These are phyloP conservation scores for Pythium insidiosum DNA, from an alignment of 352 stramenopile genomes.

Conservation along the genomic window DNA sequence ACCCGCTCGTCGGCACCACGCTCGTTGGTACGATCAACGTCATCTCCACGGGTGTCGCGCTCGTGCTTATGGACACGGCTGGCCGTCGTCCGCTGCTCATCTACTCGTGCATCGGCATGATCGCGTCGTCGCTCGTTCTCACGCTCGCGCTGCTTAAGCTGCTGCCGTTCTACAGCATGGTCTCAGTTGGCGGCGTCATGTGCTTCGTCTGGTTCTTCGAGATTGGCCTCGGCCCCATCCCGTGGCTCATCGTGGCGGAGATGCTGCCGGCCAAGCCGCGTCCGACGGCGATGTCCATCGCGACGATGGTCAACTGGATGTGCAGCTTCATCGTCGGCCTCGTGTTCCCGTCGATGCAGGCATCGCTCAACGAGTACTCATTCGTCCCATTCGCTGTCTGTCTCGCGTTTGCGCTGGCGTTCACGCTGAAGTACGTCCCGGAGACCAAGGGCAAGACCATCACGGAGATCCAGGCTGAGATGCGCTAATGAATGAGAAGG, in stretches of 20 bases:
- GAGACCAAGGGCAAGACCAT: slow-evolving; percentile 72
- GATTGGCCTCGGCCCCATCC: slow-evolving; percentile 72
- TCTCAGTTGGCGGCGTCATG: slow-evolving; percentile 36
- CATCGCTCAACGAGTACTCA: slow-evolving; percentile 56
- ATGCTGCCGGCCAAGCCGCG: slow-evolving; percentile 90
- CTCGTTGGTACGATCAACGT: slow-evolving; percentile 32
- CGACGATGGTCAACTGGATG: slow-evolving; percentile 89
- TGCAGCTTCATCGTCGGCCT: slow-evolving; percentile 91
- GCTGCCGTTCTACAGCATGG: slow-evolving; percentile 29
- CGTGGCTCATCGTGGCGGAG: slow-evolving; percentile 90
- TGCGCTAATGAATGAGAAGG: slow-evolving; percentile 24
- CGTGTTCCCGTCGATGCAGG: slow-evolving; percentile 82
- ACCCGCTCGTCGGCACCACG: slow-evolving; percentile 28
- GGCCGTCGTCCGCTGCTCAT: slow-evolving; percentile 29
- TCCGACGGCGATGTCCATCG: slow-evolving; percentile 67
- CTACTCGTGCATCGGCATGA: slow-evolving; percentile 37
- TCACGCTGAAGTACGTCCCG: slow-evolving; percentile 57
- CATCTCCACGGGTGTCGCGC: slow-evolving; percentile 32
- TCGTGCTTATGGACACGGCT: slow-evolving; percentile 38
- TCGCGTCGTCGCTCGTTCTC: slow-evolving; percentile 27
- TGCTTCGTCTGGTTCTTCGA: slow-evolving; percentile 49
- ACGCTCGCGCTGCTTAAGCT: slow-evolving; percentile 34
- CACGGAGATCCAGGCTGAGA: slow-evolving; percentile 28
- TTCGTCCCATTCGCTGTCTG: slow-evolving; percentile 81
- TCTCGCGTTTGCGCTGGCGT: slow-evolving; percentile 48